phyloP scores from a whole-genome alignment of 2,329 filamentous ascomycete genomes.

The Cordyceps farinosa region DNA sequence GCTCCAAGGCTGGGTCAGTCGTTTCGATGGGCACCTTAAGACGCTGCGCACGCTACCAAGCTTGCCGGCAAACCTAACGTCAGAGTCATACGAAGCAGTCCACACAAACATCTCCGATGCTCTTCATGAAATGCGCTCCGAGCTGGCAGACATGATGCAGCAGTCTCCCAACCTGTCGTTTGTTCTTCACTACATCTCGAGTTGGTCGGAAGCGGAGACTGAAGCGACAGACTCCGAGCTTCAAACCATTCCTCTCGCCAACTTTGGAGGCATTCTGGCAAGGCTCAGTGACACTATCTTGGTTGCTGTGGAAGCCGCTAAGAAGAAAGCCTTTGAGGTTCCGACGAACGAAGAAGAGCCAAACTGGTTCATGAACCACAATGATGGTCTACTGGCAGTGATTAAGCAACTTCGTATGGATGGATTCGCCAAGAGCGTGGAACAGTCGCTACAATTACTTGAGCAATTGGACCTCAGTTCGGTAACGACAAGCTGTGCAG shows the following conservation, averaged over 20 bases:
- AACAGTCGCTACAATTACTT: constrained; percentile 36
- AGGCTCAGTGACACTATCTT: constrained; percentile 71
- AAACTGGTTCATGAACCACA: constrained; percentile 39
- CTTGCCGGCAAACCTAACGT: constrained; percentile 51
- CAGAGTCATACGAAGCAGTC: constrained; percentile 33
- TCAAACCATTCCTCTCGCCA: constrained; percentile 29
- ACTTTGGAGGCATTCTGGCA: constrained; percentile 57
- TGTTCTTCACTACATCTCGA: constrained; percentile 60
- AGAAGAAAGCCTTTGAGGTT: constrained; percentile 48
- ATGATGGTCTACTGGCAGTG: constrained; percentile 48
- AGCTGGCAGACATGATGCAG: constrained; percentile 39
- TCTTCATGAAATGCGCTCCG: constrained; percentile 35
- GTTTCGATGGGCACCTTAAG: constrained; percentile 42
- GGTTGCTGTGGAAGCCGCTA: constrained; percentile 72
- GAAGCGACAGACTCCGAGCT: constrained; percentile 19
- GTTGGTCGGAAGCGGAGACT: constrained; percentile 52
- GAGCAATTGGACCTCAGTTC: constrained; percentile 31
- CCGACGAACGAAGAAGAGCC: constrained; percentile 33
- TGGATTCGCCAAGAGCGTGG: constrained; percentile 47
- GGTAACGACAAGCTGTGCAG: constrained; percentile 27
- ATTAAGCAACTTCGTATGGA: constrained; percentile 57
- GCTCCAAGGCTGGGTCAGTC: constrained; percentile 49
- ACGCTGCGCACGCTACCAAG: constrained; percentile 40
- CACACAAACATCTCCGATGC: constrained; percentile 34
- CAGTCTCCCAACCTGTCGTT: constrained; percentile 59